phyloP scores from a whole-genome alignment of 228 moss, liverwort and hornwort genomes.

The Sphagnum magellanicum region DNA sequence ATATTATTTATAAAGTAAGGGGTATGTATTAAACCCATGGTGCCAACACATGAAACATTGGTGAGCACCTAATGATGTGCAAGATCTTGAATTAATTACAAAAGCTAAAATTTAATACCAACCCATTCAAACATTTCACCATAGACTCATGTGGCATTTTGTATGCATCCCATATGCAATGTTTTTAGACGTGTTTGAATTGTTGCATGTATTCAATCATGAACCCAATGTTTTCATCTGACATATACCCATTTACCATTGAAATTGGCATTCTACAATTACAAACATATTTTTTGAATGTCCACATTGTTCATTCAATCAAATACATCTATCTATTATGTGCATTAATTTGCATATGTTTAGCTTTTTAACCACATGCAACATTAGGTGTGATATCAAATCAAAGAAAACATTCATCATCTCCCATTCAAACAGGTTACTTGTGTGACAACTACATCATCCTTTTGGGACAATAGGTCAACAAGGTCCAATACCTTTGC shows the following conservation, averaged over 20 bases:
- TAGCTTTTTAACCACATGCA: slow-evolving; percentile 1
- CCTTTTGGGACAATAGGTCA: not conserved
- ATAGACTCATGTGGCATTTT: too few relatives aligned
- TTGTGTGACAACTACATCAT: not conserved
- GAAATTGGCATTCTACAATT: not conserved
- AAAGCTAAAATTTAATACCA: too few relatives aligned
- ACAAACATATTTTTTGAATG: not conserved
- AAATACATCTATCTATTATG: not conserved
- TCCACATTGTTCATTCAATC: not conserved
- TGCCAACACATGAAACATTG: too few relatives aligned
- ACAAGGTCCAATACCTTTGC: not conserved
- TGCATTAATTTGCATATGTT: not conserved
- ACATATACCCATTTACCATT: not conserved
- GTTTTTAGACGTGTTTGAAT: not conserved
- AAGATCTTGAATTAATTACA: too few relatives aligned
- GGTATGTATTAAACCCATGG: too few relatives aligned
- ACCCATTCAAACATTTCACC: too few relatives aligned
- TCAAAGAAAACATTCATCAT: not conserved
- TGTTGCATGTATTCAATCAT: not conserved
- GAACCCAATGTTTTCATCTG: not conserved
- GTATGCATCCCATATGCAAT: not conserved
- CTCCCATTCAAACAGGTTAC: not conserved
- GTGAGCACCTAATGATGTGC: too few relatives aligned
- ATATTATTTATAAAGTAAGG: too few relatives aligned
- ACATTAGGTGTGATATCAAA: not conserved